Percentiles rank a stretch among this genome's conserved stretches.
phyloP scores from a whole-genome alignment of 768 basidiomycete genomes.

The Naganishia antarctica region DNA sequence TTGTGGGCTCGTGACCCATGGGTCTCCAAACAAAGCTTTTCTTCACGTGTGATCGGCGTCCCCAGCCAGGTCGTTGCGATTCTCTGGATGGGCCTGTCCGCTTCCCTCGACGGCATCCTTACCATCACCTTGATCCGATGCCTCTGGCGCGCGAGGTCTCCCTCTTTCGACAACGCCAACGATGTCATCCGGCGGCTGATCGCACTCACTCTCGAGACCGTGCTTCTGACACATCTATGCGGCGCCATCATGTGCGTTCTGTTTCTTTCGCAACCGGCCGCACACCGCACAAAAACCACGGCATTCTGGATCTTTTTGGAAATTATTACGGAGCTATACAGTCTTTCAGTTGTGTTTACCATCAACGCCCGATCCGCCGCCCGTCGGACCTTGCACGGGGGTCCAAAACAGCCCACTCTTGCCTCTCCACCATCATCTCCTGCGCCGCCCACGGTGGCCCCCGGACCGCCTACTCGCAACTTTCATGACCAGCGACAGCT shows the following conservation, averaged over 20 bases:
- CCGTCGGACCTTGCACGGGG: constrained; percentile 4
- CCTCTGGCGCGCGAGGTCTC: constrained; percentile 32
- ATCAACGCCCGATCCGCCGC: constrained; percentile 36
- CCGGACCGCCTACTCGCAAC: background rate
- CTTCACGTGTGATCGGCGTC: constrained; percentile 33
- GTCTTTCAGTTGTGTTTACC: constrained; percentile 41
- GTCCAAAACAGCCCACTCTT: background rate
- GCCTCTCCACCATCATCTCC: background rate
- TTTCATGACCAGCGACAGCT: background rate
- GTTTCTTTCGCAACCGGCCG: constrained; percentile 38
- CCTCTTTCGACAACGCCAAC: constrained; percentile 25
- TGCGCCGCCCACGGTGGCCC: background rate
- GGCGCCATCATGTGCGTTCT: constrained; percentile 43
- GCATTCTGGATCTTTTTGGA: constrained; percentile 45
- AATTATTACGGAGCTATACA: constrained; percentile 41
- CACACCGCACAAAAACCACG: constrained; percentile 34
- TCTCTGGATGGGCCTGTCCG: constrained; percentile 44
- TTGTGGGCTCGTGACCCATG: constrained; percentile 39
- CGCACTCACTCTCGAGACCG: constrained; percentile 42
- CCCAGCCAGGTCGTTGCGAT: constrained; percentile 43
- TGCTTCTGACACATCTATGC: constrained; percentile 40
- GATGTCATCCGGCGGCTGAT: constrained; percentile 32
- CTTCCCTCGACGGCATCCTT: constrained; percentile 37
- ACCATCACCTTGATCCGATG: constrained; percentile 34
- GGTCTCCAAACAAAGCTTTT: constrained; percentile 31